Conservation (phyloP, 2,329 filamentous ascomycete genomes). For the Arthrobotrys conoides region DNA sequence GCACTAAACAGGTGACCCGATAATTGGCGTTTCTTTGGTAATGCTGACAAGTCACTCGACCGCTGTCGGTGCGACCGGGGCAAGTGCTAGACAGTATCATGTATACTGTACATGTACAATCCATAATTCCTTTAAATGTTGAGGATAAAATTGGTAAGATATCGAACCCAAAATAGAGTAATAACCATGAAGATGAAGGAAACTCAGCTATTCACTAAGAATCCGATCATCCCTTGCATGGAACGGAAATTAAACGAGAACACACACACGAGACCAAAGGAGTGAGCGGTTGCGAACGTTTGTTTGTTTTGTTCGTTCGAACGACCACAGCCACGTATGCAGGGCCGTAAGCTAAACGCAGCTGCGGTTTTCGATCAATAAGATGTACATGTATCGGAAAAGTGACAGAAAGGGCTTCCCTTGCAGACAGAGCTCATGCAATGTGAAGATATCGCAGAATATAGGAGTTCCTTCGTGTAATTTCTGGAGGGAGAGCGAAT, state of each 20-base stretch:
- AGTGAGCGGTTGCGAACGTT: not conserved
- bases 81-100: not conserved
- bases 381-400: not conserved
- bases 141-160: not conserved
- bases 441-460: not conserved
- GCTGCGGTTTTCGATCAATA: not conserved
- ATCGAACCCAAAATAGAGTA: not conserved
- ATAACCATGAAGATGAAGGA: not conserved
- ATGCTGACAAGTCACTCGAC: slow-evolving; percentile 14
- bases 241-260: slow-evolving; percentile 27
- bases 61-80: not conserved
- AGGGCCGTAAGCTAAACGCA: slow-evolving; percentile 18
- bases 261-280: not conserved
- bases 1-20: slow-evolving; percentile 1
- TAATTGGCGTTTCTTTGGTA: not conserved
- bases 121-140: not conserved
- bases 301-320: not conserved
- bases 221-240: not conserved
- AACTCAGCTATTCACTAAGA: not conserved
- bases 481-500: not conserved
- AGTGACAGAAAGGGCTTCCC: slow-evolving; percentile 15
- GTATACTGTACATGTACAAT: not conserved
- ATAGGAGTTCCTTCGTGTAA: slow-evolving; percentile 16
- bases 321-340: slow-evolving; percentile 17
- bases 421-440: slow-evolving; percentile 27